Percentiles rank a stretch among this genome's conserved stretches.
These are phyloP conservation scores for Cornus controversa DNA, from an alignment of 148 eudicot species.

Conservation along the genomic window DNA sequence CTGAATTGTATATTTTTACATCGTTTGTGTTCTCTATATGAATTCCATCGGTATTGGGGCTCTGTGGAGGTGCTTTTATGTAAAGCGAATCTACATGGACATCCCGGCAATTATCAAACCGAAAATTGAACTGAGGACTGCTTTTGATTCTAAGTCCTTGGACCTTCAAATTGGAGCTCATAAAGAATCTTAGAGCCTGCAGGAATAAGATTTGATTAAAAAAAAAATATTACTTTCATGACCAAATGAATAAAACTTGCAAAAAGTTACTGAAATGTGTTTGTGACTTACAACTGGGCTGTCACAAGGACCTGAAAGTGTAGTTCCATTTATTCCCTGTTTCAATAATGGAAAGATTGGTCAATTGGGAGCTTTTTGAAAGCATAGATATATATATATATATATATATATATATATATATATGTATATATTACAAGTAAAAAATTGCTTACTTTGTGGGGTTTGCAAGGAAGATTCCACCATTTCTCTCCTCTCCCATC, in stretches of 20 bases:
- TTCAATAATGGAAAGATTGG: constrained; percentile 12
- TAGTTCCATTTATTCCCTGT: constrained; percentile 71
- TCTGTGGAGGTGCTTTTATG: constrained; percentile 60
- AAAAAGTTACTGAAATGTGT: neutral
- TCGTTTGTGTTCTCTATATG: constrained; percentile 78
- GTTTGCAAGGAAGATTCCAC: constrained; percentile 98
- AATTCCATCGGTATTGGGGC: constrained; percentile 96
- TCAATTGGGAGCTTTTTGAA: neutral
- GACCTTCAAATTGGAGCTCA: constrained; percentile 61
- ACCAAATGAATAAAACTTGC: neutral
- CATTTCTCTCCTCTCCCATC: constrained; percentile 93
- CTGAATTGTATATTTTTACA: constrained; percentile 63
- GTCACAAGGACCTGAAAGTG: constrained; percentile 73
- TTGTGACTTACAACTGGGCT: constrained; percentile 85
- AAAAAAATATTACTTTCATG: neutral
- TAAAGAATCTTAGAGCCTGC: constrained; percentile 80
- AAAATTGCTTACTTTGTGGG: constrained; percentile 63
- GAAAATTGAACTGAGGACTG: constrained; percentile 87
- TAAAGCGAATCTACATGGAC: constrained; percentile 56
- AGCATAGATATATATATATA: neutral
- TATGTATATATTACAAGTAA: neutral
- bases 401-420: neutral
- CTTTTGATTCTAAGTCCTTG: constrained; percentile 57
- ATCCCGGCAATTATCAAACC: constrained; percentile 65
- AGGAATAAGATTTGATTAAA: neutral